Evolutionary conservation across 352 stramenopile genomes (phyloP).

Genomic region (Peronospora farinosa): DNA sequence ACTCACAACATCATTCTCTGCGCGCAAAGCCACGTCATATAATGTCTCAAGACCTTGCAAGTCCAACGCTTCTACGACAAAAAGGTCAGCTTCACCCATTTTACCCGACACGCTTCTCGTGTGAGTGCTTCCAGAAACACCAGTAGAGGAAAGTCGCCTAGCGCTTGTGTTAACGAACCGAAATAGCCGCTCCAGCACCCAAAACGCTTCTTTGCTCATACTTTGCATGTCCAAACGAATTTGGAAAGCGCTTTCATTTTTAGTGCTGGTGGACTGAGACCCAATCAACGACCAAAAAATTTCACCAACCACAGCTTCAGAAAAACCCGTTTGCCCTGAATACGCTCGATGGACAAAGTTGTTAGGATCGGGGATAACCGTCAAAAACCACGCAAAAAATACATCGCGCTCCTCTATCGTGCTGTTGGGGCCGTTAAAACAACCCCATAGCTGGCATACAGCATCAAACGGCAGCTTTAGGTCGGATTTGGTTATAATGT

Average conservation of each 20-base stretch:
- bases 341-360: constrained; percentile 71
- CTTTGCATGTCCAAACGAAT: constrained; percentile 45
- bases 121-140: constrained; percentile 16
- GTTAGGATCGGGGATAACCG: constrained; percentile 55
- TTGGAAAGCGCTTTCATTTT: constrained; percentile 9
- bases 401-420: constrained; percentile 36
- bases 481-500: constrained; percentile 67
- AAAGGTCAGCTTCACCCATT: constrained; percentile 24
- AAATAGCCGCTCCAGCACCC: constrained; percentile 53
- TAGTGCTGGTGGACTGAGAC: constrained; percentile 5
- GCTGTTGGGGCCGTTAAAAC: constrained; percentile 37
- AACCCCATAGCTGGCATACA: constrained; percentile 53
- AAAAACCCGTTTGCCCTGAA: constrained; percentile 53
- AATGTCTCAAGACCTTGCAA: constrained; percentile 56
- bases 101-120: constrained; percentile 9
- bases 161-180: constrained; percentile 54
- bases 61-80: constrained; percentile 53
- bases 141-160: constrained; percentile 34
- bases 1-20: constrained; percentile 37
- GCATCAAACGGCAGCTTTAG: constrained; percentile 60
- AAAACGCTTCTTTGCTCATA: constrained; percentile 53
- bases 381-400: constrained; percentile 74
- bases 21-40: constrained; percentile 44
- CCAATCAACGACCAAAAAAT: constrained; percentile 46
- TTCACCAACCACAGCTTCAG: constrained; percentile 39